Conservation (phyloP, 2,329 filamentous ascomycete genomes). For the Aureobasidium sp. region DNA sequence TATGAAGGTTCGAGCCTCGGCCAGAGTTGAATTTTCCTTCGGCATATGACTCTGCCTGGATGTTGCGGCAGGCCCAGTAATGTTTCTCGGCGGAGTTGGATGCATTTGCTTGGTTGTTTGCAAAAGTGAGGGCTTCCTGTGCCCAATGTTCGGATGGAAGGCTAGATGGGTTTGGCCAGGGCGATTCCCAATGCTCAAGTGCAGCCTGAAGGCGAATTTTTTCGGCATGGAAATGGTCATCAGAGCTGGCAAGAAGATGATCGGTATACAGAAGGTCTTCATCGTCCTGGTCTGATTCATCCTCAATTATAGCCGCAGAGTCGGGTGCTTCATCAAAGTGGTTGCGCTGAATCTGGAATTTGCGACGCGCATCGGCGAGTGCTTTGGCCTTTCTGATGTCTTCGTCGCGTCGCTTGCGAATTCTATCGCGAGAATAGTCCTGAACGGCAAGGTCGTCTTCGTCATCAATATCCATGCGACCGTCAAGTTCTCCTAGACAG, state of each 20-base stretch:
- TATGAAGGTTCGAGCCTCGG: neutral
- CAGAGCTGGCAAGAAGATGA: neutral
- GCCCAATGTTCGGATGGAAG: neutral
- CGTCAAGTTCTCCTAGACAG: neutral
- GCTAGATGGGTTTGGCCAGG: neutral
- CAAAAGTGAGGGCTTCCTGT: neutral
- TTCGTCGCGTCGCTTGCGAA: neutral
- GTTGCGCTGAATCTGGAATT: neutral
- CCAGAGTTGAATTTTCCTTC: neutral
- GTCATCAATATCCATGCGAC: neutral
- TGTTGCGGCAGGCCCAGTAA: slow-evolving; percentile 6
- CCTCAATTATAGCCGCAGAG: neutral
- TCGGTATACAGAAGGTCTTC: neutral
- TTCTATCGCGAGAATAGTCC: neutral
- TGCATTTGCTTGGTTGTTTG: neutral
- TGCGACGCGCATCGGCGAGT: neutral
- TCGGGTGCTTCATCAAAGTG: slow-evolving; percentile 1
- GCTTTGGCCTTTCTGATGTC: neutral
- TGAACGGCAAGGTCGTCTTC: neutral
- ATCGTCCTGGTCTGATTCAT: neutral
- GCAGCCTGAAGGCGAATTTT: neutral
- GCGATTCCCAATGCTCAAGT: neutral
- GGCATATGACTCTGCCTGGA: neutral
- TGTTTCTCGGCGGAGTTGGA: neutral
- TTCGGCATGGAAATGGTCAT: neutral